Evolutionary conservation across 1,139 yeast genomes (phyloP).

Genomic region (Yamadazyma triangularis): DNA sequence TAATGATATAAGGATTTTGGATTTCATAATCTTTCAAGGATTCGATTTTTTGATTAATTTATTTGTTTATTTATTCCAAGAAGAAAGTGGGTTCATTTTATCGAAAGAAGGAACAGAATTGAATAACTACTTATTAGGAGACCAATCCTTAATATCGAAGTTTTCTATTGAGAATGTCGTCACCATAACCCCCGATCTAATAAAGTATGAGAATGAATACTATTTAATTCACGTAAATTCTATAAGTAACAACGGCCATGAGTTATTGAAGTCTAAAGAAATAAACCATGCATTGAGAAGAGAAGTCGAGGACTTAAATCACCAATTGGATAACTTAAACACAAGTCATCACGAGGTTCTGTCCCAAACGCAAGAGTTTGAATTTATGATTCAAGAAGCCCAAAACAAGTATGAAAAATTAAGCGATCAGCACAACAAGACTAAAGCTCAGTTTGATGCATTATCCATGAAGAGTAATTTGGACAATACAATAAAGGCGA

Average conservation of each 20-base stretch:
- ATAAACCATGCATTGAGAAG: conserved; percentile 30
- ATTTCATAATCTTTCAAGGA: conserved; percentile 40
- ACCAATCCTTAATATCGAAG: conserved; percentile 14
- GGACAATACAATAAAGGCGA: conserved; percentile 43
- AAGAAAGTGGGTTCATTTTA: conserved; percentile 16
- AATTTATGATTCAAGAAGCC: conserved; percentile 22
- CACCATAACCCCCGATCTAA: conserved; percentile 23
- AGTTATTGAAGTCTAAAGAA: conserved; percentile 36
- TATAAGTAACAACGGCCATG: conserved; percentile 35
- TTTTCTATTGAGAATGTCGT: conserved; percentile 9
- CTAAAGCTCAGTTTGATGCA: conserved; percentile 29
- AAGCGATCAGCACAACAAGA: conserved; percentile 12
- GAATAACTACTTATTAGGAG: conserved; percentile 17
- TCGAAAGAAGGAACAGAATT: conserved; percentile 27
- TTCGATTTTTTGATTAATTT: conserved; percentile 31
- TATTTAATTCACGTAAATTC: conserved; percentile 40
- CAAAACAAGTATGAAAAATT: conserved; percentile 20
- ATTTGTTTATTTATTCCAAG: conserved; percentile 20
- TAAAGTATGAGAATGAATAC: conserved; percentile 43
- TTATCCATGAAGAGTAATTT: conserved; percentile 45
- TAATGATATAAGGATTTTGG: conserved; percentile 20
- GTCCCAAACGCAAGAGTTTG: conserved; percentile 30
- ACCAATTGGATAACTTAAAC: conserved; percentile 27
- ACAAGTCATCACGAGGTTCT: conserved; percentile 38
- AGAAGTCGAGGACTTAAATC: conserved; percentile 24